Evolutionary conservation across 306 rosid species (phyloP).

Genomic region (Begonia loranthoides): DNA sequence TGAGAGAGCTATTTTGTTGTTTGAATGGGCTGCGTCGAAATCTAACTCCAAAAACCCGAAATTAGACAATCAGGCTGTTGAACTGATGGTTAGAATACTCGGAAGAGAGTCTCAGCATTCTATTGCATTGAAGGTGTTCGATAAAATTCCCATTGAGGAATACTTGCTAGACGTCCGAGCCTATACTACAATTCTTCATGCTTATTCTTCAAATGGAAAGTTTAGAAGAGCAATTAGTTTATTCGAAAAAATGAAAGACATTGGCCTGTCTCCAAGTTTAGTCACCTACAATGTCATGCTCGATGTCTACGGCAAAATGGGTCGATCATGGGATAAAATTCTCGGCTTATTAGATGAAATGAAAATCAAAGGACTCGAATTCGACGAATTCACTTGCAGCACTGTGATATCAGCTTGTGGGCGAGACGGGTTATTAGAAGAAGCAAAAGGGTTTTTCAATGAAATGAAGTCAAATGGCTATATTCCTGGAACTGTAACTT

Average conservation of each 20-base stretch:
- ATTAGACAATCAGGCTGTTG: slow-evolving; percentile 53
- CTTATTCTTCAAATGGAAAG: slow-evolving; percentile 66
- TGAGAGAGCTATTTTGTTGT: slow-evolving; percentile 62
- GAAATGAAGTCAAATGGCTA: slow-evolving; percentile 53
- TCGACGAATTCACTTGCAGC: slow-evolving; percentile 88
- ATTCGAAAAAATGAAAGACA: slow-evolving; percentile 58
- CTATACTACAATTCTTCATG: slow-evolving; percentile 63
- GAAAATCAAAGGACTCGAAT: slow-evolving; percentile 44
- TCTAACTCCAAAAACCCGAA: slow-evolving; percentile 31
- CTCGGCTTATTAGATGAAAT: slow-evolving; percentile 75
- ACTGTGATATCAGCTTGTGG: slow-evolving; percentile 93
- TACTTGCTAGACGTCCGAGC: slow-evolving; percentile 72
- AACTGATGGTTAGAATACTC: slow-evolving; percentile 57
- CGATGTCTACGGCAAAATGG: slow-evolving; percentile 94
- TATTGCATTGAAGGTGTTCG: slow-evolving; percentile 64
- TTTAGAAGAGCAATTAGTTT: slow-evolving; percentile 50
- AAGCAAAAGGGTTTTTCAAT: slow-evolving; percentile 66
- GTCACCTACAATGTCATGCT: slow-evolving; percentile 95
- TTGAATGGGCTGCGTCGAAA: slow-evolving; percentile 57
- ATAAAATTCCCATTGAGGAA: slow-evolving; percentile 57
- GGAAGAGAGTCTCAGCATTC: slow-evolving; percentile 88
- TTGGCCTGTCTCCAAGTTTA: slow-evolving; percentile 68
- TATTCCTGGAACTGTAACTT: slow-evolving; percentile 72
- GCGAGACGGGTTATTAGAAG: slow-evolving; percentile 71
- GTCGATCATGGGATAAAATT: slow-evolving; percentile 72